Conservation (phyloP, 2,329 filamentous ascomycete species). For the Paecilomyces niveus region DNA sequence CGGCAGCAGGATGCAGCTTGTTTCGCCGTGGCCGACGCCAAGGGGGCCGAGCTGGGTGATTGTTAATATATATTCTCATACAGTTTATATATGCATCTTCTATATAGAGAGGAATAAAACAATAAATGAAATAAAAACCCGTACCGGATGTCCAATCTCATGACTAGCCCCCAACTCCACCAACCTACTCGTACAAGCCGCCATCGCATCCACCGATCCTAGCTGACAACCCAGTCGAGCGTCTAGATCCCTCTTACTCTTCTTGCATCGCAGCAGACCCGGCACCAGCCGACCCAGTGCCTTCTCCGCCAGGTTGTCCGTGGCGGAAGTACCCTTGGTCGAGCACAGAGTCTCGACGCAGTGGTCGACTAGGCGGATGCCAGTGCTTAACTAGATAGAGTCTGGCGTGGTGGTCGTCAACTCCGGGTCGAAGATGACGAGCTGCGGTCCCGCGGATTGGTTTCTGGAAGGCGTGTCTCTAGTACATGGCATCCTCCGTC, state of each 20-base stretch:
- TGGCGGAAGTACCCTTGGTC: constrained; percentile 22
- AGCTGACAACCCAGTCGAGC: constrained; percentile 44
- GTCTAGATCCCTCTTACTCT: constrained; percentile 28
- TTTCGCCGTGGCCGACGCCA: constrained; percentile 55
- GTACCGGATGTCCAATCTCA: constrained; percentile 47
- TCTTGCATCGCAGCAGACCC: constrained; percentile 35
- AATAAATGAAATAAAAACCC: constrained; percentile 7
- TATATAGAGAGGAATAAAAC: not conserved
- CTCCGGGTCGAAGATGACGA: constrained; percentile 52
- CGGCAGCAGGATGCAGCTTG: constrained; percentile 50
- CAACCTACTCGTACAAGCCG: constrained; percentile 32
- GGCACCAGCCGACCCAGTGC: constrained; percentile 39
- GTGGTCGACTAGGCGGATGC: constrained; percentile 51
- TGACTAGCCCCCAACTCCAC: constrained; percentile 45
- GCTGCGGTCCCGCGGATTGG: constrained; percentile 38
- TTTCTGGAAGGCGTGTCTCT: constrained; percentile 29
- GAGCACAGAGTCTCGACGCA: constrained; percentile 51
- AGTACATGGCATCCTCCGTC: constrained; percentile 27
- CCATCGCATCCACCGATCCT: constrained; percentile 49
- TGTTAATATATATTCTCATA: constrained; percentile 1
- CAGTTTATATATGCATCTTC: not conserved
- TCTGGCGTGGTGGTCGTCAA: constrained; percentile 46
- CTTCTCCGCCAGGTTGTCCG: constrained; percentile 29
- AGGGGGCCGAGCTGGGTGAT: constrained; percentile 40
- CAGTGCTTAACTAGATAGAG: constrained; percentile 51